Evolutionary conservation across 2,329 filamentous ascomycete genomes (phyloP), one percentile per base, ranked within the genome.

Genomic region (Ilyonectria robusta): DNA sequence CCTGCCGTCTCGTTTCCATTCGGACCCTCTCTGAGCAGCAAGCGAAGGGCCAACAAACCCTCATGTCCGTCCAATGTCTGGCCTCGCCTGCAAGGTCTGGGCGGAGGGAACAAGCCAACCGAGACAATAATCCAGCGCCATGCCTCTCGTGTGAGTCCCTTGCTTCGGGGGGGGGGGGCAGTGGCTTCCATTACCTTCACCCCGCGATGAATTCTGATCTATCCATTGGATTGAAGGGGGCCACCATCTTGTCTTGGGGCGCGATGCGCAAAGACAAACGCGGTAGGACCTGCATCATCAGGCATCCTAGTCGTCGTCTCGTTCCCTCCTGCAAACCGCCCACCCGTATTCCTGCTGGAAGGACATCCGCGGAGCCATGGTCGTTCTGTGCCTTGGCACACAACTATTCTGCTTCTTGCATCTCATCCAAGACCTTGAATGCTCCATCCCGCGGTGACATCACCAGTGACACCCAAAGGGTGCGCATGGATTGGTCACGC

Each of bases 371-470:
- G 44, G 42, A 37, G 26, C 29, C 35, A 11, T 50, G n/a, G 11
- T 35, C 26, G 17, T n/a, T 19, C 17, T 40, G 6, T n/a, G 40
- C 40, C 40, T 42, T 19, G 40, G 19, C 40, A 42, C 40, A 17
- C n/a, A 17, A 15, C 40, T 42, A n/a, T 42, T 33, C 17, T 51
- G 17, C 23, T 58, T 23, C 47, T 26, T 4, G 51, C 33, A 50
- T 35, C 53, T 59, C 8, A 35, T 51, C 51, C 51, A 57, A 37
- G 23, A 44, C 53, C 26, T 51, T 35, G 46, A 40, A 61, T 60
- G 63, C 58, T 51, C 61, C 51, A 53, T 60, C 40, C 44, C 29
- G n/a, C 35, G 31, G 63, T 60, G 63, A 65, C 63, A 65, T 65
- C 62, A 65, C 56, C 33, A 40, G 55, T 60, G 42, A 47, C 50